Evolutionary conservation across 169 alveolate species (phyloP).

Genomic region (Blepharisma undulans): DNA sequence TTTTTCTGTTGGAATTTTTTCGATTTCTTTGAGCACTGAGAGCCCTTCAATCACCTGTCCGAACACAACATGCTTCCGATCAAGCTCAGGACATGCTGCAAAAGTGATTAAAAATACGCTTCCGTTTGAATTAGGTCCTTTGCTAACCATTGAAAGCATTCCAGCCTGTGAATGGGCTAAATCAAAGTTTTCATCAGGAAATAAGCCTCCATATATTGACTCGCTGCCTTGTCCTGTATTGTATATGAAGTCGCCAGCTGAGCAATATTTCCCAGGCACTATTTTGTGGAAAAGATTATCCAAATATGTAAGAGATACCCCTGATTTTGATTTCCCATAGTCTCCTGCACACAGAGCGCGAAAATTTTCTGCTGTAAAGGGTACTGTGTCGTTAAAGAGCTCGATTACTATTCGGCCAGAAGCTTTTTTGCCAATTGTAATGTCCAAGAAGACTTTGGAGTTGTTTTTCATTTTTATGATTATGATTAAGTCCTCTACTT

Average conservation of each 20-base stretch:
- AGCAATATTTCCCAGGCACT: constrained; percentile 93
- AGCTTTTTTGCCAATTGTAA: constrained; percentile 78
- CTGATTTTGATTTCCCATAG: constrained; percentile 83
- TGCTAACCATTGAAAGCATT: constrained; percentile 95
- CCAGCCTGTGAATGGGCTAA: constrained; percentile 80
- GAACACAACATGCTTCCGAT: constrained; percentile 96
- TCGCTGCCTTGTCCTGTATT: constrained; percentile 95
- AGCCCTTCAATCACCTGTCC: constrained; percentile 91
- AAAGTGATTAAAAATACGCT: constrained; percentile 95
- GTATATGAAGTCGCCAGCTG: constrained; percentile 96
- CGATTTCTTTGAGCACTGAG: constrained; percentile 92
- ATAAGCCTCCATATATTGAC: constrained; percentile 92
- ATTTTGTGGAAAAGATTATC: constrained; percentile 92
- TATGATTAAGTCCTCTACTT: not conserved
- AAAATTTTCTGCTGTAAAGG: constrained; percentile 98
- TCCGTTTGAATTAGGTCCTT: constrained; percentile 97
- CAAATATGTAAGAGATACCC: constrained; percentile 92
- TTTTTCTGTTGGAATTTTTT: constrained; percentile 81
- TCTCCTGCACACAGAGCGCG: constrained; percentile 98
- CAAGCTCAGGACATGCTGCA: constrained; percentile 93
- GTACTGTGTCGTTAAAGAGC: constrained; percentile 93
- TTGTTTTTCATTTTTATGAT: constrained; percentile 46
- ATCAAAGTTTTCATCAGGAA: constrained; percentile 92
- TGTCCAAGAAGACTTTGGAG: constrained; percentile 70
- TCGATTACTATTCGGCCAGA: constrained; percentile 94